Percentiles rank a stretch among this genome's conserved stretches.
phyloP scores from a whole-genome alignment of 148 eudicot species.

The Pharnaceum exiguum region DNA sequence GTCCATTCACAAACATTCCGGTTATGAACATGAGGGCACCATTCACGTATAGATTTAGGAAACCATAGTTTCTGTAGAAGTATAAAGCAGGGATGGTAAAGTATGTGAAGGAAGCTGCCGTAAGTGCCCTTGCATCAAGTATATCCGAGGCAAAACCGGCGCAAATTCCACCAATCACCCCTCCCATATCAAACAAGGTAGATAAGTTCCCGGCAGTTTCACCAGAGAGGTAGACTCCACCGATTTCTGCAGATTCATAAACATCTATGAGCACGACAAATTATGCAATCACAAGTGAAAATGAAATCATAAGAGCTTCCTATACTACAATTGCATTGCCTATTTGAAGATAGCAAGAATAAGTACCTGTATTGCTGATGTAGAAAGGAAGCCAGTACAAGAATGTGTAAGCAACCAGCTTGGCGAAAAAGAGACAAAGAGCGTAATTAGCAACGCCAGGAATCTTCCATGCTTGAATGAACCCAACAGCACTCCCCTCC shows the following conservation, averaged over 20 bases:
- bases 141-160: slow-evolving; percentile 82
- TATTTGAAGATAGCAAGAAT: background rate
- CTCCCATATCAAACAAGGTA: slow-evolving; percentile 88
- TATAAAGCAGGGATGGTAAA: slow-evolving; percentile 77
- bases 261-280: too few species aligned
- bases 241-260: slow-evolving; percentile 85
- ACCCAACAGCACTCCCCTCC: slow-evolving; percentile 53
- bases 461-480: slow-evolving; percentile 82
- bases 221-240: slow-evolving; percentile 72
- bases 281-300: too few species aligned
- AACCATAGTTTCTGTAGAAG: slow-evolving; percentile 73
- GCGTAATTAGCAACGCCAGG: slow-evolving; percentile 93
- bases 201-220: slow-evolving; percentile 80
- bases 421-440: slow-evolving; percentile 85
- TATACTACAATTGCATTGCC: background rate
- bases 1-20: slow-evolving; percentile 89
- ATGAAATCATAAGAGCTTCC: too few species aligned
- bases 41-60: slow-evolving; percentile 48
- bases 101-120: slow-evolving; percentile 88
- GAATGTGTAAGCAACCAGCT: slow-evolving; percentile 88
- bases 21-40: slow-evolving; percentile 57
- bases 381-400: slow-evolving; percentile 95
- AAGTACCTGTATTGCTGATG: slow-evolving; percentile 80
- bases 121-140: slow-evolving; percentile 80
- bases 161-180: slow-evolving; percentile 81